phyloP scores from a whole-genome alignment of 2,329 filamentous ascomycete species.

The Fusarium praegraminearum region DNA sequence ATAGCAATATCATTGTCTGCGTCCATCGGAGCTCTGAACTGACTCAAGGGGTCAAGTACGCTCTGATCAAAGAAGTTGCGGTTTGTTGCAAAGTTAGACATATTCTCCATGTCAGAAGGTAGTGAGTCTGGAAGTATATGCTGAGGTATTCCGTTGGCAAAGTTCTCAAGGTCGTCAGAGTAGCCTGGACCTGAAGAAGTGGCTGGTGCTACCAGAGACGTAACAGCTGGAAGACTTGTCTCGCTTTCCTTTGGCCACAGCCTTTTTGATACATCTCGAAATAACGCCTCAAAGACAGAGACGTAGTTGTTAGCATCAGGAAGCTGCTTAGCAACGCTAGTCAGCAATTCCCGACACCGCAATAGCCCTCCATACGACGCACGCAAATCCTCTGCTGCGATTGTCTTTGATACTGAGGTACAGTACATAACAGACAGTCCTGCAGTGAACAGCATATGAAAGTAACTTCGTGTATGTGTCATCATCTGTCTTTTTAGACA shows the following conservation, averaged over 20 bases:
- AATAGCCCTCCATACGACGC: background rate
- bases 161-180: accelerated
- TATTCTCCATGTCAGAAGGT: background rate
- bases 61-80: constrained; percentile 7
- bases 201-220: background rate
- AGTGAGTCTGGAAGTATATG: accelerated
- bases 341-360: background rate
- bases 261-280: constrained; percentile 18
- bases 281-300: constrained; percentile 35
- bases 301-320: constrained; percentile 38
- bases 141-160: background rate
- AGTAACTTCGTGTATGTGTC: constrained; percentile 61
- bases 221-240: background rate
- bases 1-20: accelerated
- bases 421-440: constrained; percentile 55
- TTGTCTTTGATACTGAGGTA: constrained; percentile 33
- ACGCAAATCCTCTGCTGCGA: constrained; percentile 3
- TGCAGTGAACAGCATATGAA: constrained; percentile 61
- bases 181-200: background rate
- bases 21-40: background rate
- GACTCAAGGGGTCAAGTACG: background rate
- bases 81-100: background rate
- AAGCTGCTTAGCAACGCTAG: constrained; percentile 16
- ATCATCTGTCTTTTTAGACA: constrained; percentile 50
- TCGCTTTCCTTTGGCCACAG: background rate